Conservation (phyloP, 176 grass and related monocot genomes). For the Lolium rigidum region DNA sequence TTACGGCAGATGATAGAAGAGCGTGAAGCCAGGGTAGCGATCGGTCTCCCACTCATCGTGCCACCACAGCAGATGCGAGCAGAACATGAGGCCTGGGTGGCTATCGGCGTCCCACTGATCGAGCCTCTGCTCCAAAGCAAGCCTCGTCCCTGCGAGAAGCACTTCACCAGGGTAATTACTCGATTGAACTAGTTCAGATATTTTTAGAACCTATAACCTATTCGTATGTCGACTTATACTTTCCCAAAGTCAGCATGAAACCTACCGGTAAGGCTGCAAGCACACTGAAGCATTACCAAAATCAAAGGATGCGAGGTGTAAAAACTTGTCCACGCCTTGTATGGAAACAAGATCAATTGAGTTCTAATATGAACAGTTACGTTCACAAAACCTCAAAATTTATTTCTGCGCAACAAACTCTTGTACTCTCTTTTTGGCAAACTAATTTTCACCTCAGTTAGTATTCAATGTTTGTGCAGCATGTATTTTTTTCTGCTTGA, state of each 20-base stretch:
- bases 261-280: not conserved
- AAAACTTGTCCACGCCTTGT: not conserved
- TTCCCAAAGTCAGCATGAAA: not conserved
- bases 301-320: not conserved
- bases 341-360: too few species aligned
- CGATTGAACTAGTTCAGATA: too few species aligned
- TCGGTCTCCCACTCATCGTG: not conserved
- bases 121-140: not conserved
- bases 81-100: not conserved
- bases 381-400: too few species aligned
- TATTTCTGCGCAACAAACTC: too few species aligned
- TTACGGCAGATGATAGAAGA: not conserved
- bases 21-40: not conserved
- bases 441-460: too few species aligned
- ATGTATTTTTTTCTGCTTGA: too few species aligned
- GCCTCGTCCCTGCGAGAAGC: not conserved
- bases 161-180: not conserved
- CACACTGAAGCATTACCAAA: not conserved
- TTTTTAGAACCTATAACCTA: too few species aligned
- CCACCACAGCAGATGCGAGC: not conserved
- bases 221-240: not conserved
- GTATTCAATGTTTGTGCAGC: too few species aligned
- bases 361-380: too few species aligned
- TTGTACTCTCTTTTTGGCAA: too few species aligned
- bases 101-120: not conserved